Evolutionary conservation across 164 flowering plant genomes (phyloP).

Genomic region (Umbellularia californica): DNA sequence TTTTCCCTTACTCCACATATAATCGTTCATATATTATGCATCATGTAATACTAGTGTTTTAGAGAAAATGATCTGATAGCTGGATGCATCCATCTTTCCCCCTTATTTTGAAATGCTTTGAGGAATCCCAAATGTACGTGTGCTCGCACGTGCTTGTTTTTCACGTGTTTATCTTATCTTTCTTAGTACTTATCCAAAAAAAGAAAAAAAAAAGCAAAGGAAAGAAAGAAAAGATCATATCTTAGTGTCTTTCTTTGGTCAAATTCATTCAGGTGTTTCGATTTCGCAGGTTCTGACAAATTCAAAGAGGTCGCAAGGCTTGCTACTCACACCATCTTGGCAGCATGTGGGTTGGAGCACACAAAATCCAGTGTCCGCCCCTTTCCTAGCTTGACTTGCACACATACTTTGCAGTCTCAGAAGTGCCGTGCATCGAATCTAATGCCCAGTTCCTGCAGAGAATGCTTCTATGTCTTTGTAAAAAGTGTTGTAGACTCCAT

Average conservation of each 20-base stretch:
- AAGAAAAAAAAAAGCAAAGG: no score
- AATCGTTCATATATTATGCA: no score
- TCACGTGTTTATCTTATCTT: no score
- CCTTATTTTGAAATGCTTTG: no score
- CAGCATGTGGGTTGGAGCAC: slow-evolving; percentile 69
- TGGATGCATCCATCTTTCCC: no score
- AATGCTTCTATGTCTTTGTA: slow-evolving; percentile 60
- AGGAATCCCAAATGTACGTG: no score
- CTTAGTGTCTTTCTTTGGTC: background rate
- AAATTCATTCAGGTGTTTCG: background rate
- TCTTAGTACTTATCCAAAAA: no score
- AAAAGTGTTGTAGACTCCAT: slow-evolving; percentile 46
- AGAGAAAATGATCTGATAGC: no score
- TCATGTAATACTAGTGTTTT: no score
- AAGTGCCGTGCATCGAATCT: slow-evolving; percentile 31
- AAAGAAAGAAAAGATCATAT: no score
- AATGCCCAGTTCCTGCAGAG: slow-evolving; percentile 56
- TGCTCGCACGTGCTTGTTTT: no score
- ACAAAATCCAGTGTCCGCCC: slow-evolving; percentile 23
- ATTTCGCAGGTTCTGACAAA: slow-evolving; percentile 33
- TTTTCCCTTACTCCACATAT: no score
- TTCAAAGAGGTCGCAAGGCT: slow-evolving; percentile 67
- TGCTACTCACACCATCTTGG: slow-evolving; percentile 62
- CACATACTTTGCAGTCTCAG: slow-evolving; percentile 27
- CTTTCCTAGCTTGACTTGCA: slow-evolving; percentile 33